Evolutionary conservation across 2,329 filamentous ascomycete species (phyloP).

Genomic region (Biscogniauxia sp.): DNA sequence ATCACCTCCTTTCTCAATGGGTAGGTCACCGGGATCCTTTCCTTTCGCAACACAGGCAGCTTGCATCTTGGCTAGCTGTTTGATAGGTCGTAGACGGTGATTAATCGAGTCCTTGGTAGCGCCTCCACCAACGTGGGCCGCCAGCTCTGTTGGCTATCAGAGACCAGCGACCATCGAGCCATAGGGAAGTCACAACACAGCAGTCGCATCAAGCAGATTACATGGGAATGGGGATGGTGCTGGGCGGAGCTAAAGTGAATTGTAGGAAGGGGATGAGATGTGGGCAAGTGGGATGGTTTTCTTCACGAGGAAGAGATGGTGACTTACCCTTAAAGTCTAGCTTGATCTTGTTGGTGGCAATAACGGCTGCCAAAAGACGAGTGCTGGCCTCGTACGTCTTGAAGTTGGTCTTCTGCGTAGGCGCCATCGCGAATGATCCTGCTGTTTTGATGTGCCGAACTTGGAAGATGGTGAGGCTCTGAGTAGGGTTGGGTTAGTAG

Average conservation of each 20-base stretch:
- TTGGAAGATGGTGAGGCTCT: slow-evolving; percentile 2
- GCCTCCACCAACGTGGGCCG: slow-evolving; percentile 31
- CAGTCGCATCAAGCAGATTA: neutral
- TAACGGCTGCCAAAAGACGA: slow-evolving; percentile 59
- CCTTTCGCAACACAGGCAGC: slow-evolving; percentile 26
- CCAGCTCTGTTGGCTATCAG: slow-evolving; percentile 19
- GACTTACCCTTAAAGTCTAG: slow-evolving; percentile 62
- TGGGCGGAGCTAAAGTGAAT: neutral
- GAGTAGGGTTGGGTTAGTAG: slow-evolving; percentile 2
- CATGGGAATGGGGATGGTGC: neutral
- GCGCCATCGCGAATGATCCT: slow-evolving; percentile 40
- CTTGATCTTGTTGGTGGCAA: slow-evolving; percentile 56
- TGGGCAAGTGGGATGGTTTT: neutral
- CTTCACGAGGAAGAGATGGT: neutral
- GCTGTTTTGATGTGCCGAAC: neutral
- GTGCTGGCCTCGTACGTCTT: slow-evolving; percentile 58
- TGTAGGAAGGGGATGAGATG: neutral
- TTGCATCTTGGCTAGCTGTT: slow-evolving; percentile 37
- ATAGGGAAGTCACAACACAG: neutral
- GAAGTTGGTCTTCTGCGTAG: slow-evolving; percentile 49
- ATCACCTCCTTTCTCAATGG: slow-evolving; percentile 38
- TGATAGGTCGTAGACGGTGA: slow-evolving; percentile 39
- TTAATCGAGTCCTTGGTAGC: slow-evolving; percentile 35
- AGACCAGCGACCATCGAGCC: neutral
- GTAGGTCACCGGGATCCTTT: slow-evolving; percentile 35